Base-by-base conservation (phyloP, 441 rosid genomes). In the Populus trichocarpa region DNA sequence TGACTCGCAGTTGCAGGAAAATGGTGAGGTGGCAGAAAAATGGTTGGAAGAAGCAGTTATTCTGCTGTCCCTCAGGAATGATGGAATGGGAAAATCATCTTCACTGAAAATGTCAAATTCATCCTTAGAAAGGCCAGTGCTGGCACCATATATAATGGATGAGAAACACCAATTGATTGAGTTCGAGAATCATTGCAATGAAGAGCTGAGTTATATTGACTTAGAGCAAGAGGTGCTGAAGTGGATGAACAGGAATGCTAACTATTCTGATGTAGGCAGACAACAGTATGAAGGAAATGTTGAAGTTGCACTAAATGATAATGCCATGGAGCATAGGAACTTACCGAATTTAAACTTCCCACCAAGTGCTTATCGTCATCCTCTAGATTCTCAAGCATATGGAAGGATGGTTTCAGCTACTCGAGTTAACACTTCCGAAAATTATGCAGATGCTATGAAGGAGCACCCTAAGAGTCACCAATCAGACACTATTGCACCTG, bases 1-100 rank as follows among this genome's bases (percentile, higher is more conserved):
- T 36, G 93, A 92, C 78, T 86, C 94, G 3, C 81, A 80, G 73
- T 85, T 92, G 81, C 88, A 82, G 53, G 88, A 77, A 69, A 86
- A 81, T 71, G 85, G 87, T 71, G 87, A 83, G 76, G 85, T 75
- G 79, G 78, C 84, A 22, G 80, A 69, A 65, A 72, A 74, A 71
- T 67, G 75, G 35, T 76, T 86, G 79, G 90, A 84, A 80, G 89
- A 84, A 80, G 84, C 66, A 70, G 66, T 78, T 70, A 78, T 76
- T 61, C 79, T 83, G 50, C 80, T 75, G 38, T 61, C 74, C 61
- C 73, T 79, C 8, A 73, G 84, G 78, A 83, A 81, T 70, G 69
- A 80, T 79, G 82, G 80, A 76, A 79, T 83, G 81, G 86, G 82
- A 65, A 85, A 83, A 66, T 76, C 85, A 69, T 88, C 84, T 36